Percentiles rank a stretch among this genome's conserved stretches.
These are phyloP conservation scores for Lentinula lateritia DNA, from an alignment of 768 basidiomycete genomes.

Conservation along the genomic window DNA sequence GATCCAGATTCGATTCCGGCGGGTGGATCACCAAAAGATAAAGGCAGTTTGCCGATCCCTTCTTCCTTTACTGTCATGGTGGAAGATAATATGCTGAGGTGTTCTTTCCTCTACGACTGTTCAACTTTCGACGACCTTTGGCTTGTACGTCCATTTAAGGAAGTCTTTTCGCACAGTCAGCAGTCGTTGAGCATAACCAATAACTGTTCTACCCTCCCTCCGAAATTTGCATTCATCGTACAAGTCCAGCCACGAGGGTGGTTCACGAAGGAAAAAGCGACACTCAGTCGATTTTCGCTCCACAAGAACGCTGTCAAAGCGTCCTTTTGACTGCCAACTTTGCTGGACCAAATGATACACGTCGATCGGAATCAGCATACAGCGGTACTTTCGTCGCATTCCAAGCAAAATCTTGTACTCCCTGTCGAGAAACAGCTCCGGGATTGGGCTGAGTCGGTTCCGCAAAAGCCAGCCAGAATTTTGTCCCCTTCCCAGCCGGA, in stretches of 20 bases:
- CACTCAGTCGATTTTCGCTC: not conserved
- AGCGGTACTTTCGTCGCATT: constrained; percentile 1
- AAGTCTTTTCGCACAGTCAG: not conserved
- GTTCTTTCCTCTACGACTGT: not conserved
- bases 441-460: not conserved
- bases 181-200: not conserved
- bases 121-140: not conserved
- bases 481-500: not conserved
- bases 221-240: not conserved
- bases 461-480: not conserved
- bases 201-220: not conserved
- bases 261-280: not conserved
- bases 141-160: not conserved
- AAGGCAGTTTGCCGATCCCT: not conserved
- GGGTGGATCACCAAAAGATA: not conserved
- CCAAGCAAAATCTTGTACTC: constrained; percentile 1
- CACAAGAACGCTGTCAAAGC: not conserved
- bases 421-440: not conserved
- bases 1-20: constrained; percentile 7
- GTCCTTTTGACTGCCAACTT: not conserved
- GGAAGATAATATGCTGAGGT: not conserved
- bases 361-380: constrained; percentile 6
- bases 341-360: constrained; percentile 1
- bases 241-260: not conserved
- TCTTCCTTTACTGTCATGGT: not conserved